Evolutionary conservation across 2,329 filamentous ascomycete genomes (phyloP).

Genomic region (Fusarium pilosicola): DNA sequence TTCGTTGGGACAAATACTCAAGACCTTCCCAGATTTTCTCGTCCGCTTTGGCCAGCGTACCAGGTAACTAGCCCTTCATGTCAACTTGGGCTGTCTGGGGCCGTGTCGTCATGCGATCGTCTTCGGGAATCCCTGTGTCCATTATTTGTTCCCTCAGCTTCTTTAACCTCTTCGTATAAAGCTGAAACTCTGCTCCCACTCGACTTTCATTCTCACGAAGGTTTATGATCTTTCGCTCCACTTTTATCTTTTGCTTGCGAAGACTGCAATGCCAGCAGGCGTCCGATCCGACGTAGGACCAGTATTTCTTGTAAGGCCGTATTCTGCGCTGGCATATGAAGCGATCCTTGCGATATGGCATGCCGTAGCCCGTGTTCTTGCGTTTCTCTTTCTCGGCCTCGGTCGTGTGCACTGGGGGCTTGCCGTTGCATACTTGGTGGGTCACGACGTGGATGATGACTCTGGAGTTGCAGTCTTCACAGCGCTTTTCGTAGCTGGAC

Average conservation of each 20-base stretch:
- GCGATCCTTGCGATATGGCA: not conserved
- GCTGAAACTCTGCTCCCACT: not conserved
- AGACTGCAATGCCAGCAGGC: not conserved
- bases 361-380: not conserved
- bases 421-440: not conserved
- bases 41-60: rapidly evolving
- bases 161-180: rapidly evolving
- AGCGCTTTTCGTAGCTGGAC: not conserved
- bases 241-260: not conserved
- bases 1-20: not conserved
- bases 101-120: too few species aligned
- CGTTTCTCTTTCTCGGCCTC: not conserved
- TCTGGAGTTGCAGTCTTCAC: not conserved
- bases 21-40: not conserved
- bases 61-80: not conserved
- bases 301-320: not conserved
- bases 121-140: not conserved
- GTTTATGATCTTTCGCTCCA: not conserved
- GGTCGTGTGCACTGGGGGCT: not conserved
- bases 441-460: not conserved
- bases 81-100: not conserved
- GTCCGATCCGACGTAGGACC: not conserved
- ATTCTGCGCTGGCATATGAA: not conserved
- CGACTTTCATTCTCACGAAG: not conserved
- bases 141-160: not conserved